These are phyloP conservation scores for Colletotrichum gloeosporioides DNA, from an alignment of 2,329 filamentous ascomycete species.

Conservation along the genomic window DNA sequence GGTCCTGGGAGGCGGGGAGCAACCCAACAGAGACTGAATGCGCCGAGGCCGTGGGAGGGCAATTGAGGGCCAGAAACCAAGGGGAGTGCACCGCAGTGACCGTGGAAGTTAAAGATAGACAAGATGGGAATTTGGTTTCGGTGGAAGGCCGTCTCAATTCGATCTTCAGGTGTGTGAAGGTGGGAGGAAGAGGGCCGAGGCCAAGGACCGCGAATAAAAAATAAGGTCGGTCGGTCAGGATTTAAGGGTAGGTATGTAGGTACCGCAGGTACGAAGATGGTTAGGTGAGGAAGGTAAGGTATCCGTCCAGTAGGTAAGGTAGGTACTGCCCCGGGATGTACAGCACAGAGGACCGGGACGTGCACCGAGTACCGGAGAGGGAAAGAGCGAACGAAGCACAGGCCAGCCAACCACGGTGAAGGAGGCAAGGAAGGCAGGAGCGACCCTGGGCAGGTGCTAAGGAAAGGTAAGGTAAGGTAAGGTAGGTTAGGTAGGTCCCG, in stretches of 20 bases:
- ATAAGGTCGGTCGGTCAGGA: slow-evolving; percentile 22
- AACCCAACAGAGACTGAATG: slow-evolving; percentile 5
- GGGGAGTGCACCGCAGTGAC: background rate
- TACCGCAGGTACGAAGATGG: background rate
- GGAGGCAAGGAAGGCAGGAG: background rate
- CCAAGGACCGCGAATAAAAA: slow-evolving; percentile 22
- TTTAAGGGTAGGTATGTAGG: slow-evolving; percentile 7
- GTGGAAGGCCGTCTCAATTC: slow-evolving; percentile 7
- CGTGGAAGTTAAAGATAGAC: background rate
- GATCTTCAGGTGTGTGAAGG: slow-evolving; percentile 17
- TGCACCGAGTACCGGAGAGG: slow-evolving; percentile 24
- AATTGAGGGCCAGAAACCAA: slow-evolving; percentile 6
- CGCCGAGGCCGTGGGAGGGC: slow-evolving; percentile 6
- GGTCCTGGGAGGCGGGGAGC: slow-evolving; percentile 12
- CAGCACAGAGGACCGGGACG: background rate
- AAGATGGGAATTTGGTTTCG: background rate
- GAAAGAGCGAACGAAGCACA: slow-evolving; percentile 15
- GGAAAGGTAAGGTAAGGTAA: background rate
- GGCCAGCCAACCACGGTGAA: background rate
- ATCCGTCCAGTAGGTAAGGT: background rate
- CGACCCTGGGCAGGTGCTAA: background rate
- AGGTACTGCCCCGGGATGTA: background rate
- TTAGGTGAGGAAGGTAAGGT: background rate
- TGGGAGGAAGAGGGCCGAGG: slow-evolving; percentile 22
- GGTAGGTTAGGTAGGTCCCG: background rate